phyloP scores from a whole-genome alignment of 495 filamentous ascomycete species.

The Penicillium riverlandense region DNA sequence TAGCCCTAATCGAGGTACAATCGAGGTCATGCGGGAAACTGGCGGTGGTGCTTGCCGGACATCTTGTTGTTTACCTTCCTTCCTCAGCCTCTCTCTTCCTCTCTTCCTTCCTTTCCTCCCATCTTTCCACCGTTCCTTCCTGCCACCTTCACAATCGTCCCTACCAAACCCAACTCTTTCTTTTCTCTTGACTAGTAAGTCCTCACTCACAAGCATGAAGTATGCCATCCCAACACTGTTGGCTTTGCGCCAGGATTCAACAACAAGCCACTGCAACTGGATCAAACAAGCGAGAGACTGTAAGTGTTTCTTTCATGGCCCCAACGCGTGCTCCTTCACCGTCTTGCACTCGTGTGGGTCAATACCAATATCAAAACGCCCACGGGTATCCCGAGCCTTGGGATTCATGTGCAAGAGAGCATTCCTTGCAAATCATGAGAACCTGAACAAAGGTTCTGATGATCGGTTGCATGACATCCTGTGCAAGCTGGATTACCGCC shows the following conservation, averaged over 20 bases:
- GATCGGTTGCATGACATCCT: no score
- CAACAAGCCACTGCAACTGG: conserved; percentile 20
- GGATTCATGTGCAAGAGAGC: no score
- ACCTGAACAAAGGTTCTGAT: not conserved
- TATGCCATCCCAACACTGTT: conserved; percentile 33
- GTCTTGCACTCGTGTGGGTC: not conserved
- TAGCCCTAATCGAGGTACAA: no score
- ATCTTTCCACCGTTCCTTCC: no score
- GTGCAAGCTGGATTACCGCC: no score
- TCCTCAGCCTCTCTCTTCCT: not conserved
- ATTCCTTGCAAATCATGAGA: not conserved
- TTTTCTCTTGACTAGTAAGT: not conserved
- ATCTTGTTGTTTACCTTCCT: not conserved
- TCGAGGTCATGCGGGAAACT: no score
- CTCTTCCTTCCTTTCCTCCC: not conserved
- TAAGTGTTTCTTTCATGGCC: conserved; percentile 2
- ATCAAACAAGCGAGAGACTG: conserved; percentile 10
- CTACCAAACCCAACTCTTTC: not conserved
- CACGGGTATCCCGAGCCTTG: no score
- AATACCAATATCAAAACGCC: not conserved
- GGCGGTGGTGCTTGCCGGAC: no score
- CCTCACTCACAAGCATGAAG: conserved; percentile 13
- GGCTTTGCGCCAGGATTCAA: conserved; percentile 22
- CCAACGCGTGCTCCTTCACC: not conserved
- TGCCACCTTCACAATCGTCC: no score